A percentile compares a stretch with the other conserved stretches of the same genome.
Conservation (phyloP, 2,329 filamentous ascomycete genomes). For the Penicillium decumbens region DNA sequence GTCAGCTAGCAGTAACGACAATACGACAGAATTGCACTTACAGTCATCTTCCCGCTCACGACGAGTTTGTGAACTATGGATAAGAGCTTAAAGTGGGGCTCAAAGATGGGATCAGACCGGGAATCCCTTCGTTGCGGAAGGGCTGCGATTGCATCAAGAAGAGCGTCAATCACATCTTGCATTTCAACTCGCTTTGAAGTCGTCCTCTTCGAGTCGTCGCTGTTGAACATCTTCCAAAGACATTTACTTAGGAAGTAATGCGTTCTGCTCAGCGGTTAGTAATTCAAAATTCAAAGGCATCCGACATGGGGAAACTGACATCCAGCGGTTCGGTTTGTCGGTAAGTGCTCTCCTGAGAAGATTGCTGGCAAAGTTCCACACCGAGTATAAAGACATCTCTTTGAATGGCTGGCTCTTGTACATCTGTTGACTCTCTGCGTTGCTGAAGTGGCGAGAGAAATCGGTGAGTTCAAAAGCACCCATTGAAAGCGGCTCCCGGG, state of each 20-base stretch:
- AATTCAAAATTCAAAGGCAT: not conserved
- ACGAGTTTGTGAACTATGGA: conserved; percentile 79
- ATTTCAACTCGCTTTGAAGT: conserved; percentile 33
- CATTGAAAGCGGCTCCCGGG: conserved; percentile 64
- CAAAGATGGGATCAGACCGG: conserved; percentile 69
- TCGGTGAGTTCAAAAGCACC: conserved; percentile 59
- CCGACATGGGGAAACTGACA: conserved; percentile 40
- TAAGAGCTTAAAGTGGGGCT: conserved; percentile 89
- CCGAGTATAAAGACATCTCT: conserved; percentile 55
- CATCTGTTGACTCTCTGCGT: conserved; percentile 49
- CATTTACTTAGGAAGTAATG: conserved; percentile 69
- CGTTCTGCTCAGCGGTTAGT: conserved; percentile 43
- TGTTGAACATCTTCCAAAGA: conserved; percentile 64
- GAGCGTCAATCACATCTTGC: conserved; percentile 53
- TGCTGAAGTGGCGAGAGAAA: conserved; percentile 59
- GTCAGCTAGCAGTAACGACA: conserved; percentile 18
- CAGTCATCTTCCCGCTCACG: conserved; percentile 44
- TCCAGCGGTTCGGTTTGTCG: conserved; percentile 60
- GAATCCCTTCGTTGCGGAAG: conserved; percentile 58
- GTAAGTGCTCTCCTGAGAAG: conserved; percentile 58
- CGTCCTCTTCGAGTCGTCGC: conserved; percentile 40
- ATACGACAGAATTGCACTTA: conserved; percentile 28
- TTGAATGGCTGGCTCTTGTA: conserved; percentile 56
- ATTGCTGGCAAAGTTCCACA: conserved; percentile 61
- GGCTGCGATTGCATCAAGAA: conserved; percentile 57